Percentiles rank a stretch among this genome's conserved stretches.
Evolutionary conservation across 495 filamentous ascomycete species (phyloP).

Genomic region (Hypoxylon intermedium): DNA sequence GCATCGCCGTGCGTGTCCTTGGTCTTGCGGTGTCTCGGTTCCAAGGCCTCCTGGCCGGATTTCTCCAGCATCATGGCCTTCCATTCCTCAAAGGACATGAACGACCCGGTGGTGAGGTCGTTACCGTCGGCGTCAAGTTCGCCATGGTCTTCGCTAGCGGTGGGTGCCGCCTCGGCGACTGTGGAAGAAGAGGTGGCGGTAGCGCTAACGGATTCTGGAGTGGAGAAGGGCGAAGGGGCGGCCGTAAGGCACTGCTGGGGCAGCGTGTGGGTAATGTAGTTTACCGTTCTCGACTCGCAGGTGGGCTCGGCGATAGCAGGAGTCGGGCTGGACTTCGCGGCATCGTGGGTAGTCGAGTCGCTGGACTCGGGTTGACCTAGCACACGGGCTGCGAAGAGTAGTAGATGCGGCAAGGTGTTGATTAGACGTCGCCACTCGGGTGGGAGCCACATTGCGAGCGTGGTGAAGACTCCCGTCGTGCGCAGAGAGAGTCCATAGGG

Average conservation of each 20-base stretch:
- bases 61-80: conserved; percentile 91
- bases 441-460: conserved; percentile 37
- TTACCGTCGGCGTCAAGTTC: conserved; percentile 40
- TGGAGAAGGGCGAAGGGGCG: conserved; percentile 36
- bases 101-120: conserved; percentile 80
- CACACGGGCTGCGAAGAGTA: conserved; percentile 17
- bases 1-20: conserved; percentile 47
- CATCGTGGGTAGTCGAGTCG: conserved; percentile 25
- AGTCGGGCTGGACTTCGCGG: conserved; percentile 14
- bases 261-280: conserved; percentile 80
- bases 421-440: conserved; percentile 27
- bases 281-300: conserved; percentile 73
- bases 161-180: conserved; percentile 21
- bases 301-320: conserved; percentile 34
- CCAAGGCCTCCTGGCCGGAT: conserved; percentile 81
- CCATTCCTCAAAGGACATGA: conserved; percentile 98
- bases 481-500: conserved; percentile 33
- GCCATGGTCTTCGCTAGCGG: conserved; percentile 5
- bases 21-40: conserved; percentile 63
- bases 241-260: conserved; percentile 77
- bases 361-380: conserved; percentile 27
- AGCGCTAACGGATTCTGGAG: conserved; percentile 28
- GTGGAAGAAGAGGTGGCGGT: conserved; percentile 27
- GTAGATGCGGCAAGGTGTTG: conserved; percentile 15
- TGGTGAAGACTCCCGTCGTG: conserved; percentile 25